Evolutionary conservation across 164 flowering plant species (phyloP).

Genomic region (Macadamia tetraphylla): DNA sequence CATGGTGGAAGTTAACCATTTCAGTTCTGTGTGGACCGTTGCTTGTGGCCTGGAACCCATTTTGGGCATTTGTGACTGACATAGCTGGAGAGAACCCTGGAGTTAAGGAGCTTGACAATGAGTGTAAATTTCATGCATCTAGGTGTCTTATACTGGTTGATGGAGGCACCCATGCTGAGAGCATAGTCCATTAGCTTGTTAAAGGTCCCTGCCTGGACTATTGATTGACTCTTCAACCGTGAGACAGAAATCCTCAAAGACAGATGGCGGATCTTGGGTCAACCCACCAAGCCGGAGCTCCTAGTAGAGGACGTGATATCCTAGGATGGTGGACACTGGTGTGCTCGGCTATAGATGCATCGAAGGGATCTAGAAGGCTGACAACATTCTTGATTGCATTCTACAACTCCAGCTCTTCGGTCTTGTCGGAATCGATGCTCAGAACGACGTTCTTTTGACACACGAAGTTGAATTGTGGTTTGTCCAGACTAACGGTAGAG

Average conservation of each 20-base stretch:
- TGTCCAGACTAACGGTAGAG: slow-evolving; percentile 36
- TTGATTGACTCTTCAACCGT: slow-evolving; percentile 34
- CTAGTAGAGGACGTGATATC: slow-evolving; percentile 41
- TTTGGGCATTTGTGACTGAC: slow-evolving; percentile 14
- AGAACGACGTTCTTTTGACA: slow-evolving; percentile 35
- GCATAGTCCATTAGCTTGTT: slow-evolving; percentile 16
- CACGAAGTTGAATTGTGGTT: slow-evolving; percentile 38
- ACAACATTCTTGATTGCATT: slow-evolving; percentile 34
- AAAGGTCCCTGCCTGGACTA: slow-evolving; percentile 14
- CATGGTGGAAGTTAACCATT: neutral
- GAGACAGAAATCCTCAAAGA: slow-evolving; percentile 37
- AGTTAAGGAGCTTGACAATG: slow-evolving; percentile 11
- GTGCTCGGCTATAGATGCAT: slow-evolving; percentile 32
- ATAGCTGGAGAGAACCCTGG: slow-evolving; percentile 7
- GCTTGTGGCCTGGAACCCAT: slow-evolving; percentile 16
- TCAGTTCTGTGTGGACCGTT: neutral
- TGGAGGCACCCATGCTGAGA: slow-evolving; percentile 4
- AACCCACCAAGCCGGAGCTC: slow-evolving; percentile 21
- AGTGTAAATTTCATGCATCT: neutral
- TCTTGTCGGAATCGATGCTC: slow-evolving; percentile 21
- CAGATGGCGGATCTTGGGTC: slow-evolving; percentile 9
- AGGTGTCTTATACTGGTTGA: neutral
- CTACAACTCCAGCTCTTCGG: slow-evolving; percentile 35
- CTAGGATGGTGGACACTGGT: slow-evolving; percentile 34
- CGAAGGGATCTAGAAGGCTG: slow-evolving; percentile 24